These are phyloP conservation scores for Neofusicoccum ribis DNA, from an alignment of 2,329 filamentous ascomycete species.

Conservation along the genomic window DNA sequence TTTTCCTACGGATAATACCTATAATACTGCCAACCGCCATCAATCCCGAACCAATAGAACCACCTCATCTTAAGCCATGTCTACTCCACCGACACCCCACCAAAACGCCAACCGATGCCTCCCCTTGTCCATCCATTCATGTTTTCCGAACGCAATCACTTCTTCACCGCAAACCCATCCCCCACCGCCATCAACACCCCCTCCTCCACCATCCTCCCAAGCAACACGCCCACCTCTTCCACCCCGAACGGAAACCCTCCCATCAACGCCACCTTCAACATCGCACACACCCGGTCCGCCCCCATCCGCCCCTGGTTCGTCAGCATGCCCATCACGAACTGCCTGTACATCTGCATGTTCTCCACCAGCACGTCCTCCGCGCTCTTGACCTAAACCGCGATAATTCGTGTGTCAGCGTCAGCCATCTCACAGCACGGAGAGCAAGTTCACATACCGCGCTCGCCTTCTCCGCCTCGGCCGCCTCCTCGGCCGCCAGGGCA, in stretches of 20 bases:
- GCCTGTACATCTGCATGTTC: conserved; percentile 76
- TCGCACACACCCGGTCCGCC: conserved; percentile 79
- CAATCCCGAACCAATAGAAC: too few species aligned
- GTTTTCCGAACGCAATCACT: conserved; percentile 13
- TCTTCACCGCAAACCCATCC: conserved; percentile 36
- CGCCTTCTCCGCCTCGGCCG: conserved; percentile 38
- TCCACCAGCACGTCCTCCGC: conserved; percentile 64
- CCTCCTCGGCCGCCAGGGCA: conserved; percentile 39
- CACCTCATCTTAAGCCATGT: too few species aligned
- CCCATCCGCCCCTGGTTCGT: conserved; percentile 89
- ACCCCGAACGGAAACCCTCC: conserved; percentile 88
- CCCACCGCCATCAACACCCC: conserved; percentile 33
- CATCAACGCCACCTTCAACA: conserved; percentile 88
- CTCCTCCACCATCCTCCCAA: conserved; percentile 65
- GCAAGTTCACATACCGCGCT: too few species aligned
- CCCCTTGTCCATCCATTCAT: neutral
- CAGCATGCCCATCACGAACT: conserved; percentile 92
- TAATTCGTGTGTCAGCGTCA: too few species aligned
- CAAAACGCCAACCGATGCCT: neutral
- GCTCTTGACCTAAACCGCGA: conserved; percentile 38
- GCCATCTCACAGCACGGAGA: too few species aligned
- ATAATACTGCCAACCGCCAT: too few species aligned
- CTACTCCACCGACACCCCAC: neutral
- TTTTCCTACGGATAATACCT: too few species aligned
- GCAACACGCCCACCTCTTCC: conserved; percentile 80